Base-by-base conservation (phyloP, 495 filamentous ascomycete genomes). In the Apodospora peruviana region DNA sequence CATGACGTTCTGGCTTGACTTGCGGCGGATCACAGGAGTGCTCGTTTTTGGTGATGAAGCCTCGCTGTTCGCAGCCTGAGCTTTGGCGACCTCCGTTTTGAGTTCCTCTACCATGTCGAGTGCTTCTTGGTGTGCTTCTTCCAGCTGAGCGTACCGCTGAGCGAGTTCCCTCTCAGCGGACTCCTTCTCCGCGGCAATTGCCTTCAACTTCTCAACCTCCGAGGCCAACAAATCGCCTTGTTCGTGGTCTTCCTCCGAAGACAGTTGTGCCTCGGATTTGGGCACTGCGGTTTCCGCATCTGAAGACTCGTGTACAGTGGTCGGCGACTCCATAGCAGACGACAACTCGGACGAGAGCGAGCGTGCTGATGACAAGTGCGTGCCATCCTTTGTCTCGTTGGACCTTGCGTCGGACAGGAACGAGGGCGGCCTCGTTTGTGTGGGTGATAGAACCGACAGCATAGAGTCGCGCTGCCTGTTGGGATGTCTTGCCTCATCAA, bases 311-410 rank as follows among this genome's bases (percentile, higher is more conserved):
- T 83, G 77, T 59, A 73, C 71, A 57, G 82, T 82, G 62, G 77
- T 75, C 56, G 80, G 83, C 63, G 88, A 90, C 64, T 85, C 89
- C 82, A 85, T 87, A 81, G 76, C 88, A 74, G 85, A 96, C 72
- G 88, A 96, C 68, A 95, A 83, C 69, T 96, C 91, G 81, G 90
- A 91, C 52, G 88, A 96, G 63, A 96, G 88, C 69, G 91, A 95
- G 66, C 86, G 90, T 80, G 88, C 89, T 20, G 32, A 90, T 76
- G 86, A 87, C 60, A 78, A 83, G 72, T 87, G 88, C 69, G 75
- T 84, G 72, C 82, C 85, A 75, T 81, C 77, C 66, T 82, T 91
- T 64, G 77, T 75, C 58, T 84, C 85, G 71, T 79, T 84, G 71
- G 84, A 80, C 74, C 82, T 83, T 67, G 75, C 76, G 64, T 89